phyloP scores from a whole-genome alignment of 768 basidiomycete genomes.

The Suillus placidus region DNA sequence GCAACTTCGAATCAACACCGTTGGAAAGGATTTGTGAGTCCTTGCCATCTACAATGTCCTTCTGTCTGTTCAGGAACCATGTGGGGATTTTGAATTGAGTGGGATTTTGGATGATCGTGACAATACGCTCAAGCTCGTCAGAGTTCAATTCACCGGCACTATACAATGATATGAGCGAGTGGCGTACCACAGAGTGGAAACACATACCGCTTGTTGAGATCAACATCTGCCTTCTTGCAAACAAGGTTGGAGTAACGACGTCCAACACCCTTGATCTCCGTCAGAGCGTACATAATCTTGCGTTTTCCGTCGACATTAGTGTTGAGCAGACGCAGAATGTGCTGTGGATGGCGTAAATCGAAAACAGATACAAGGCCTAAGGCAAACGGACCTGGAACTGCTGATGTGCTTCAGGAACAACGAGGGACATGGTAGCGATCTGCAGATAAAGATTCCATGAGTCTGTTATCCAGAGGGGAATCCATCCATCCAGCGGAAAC shows the following conservation, averaged over 20 bases:
- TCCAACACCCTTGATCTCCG: constrained; percentile 99
- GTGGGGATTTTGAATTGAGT: constrained; percentile 99
- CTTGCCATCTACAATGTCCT: constrained; percentile 97
- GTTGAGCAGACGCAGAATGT: constrained; percentile 98
- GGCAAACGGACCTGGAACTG: constrained; percentile 80
- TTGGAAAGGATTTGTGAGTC: constrained; percentile 95
- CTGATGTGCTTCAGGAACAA: constrained; percentile 91
- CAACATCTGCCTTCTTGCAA: constrained; percentile 99
- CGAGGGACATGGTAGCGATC: constrained; percentile 83
- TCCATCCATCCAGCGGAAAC: constrained; percentile 25
- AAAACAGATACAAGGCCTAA: background rate
- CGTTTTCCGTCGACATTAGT: constrained; percentile 99
- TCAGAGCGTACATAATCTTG: constrained; percentile 99
- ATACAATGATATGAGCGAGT: constrained; percentile 17
- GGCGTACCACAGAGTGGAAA: background rate
- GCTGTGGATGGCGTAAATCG: constrained; percentile 48
- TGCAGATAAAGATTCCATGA: background rate
- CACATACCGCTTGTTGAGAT: constrained; percentile 94
- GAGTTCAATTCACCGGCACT: constrained; percentile 99
- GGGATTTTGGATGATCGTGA: constrained; percentile 99
- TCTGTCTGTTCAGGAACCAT: constrained; percentile 99
- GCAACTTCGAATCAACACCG: constrained; percentile 95
- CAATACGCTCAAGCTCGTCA: constrained; percentile 97
- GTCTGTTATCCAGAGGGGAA: background rate
- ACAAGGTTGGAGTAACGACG: constrained; percentile 98